phyloP scores from a whole-genome alignment of 495 filamentous ascomycete species.

The Geopyxis carbonaria region DNA sequence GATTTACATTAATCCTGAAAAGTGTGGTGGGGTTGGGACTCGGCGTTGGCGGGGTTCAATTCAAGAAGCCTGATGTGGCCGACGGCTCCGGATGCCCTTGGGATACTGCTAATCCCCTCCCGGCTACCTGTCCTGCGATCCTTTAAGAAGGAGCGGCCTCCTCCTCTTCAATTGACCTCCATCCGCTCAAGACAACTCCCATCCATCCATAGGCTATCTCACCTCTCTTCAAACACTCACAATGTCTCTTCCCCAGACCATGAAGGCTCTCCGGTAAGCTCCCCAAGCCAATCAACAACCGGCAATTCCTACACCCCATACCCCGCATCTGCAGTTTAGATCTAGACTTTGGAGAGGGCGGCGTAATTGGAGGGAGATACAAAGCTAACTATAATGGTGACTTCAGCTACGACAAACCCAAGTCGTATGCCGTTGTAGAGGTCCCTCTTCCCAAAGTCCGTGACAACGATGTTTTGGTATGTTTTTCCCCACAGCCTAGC shows the following conservation, averaged over 20 bases:
- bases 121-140: too few relatives aligned
- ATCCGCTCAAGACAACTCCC: too few relatives aligned
- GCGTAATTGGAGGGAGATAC: slow-evolving; percentile 10
- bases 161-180: too few relatives aligned
- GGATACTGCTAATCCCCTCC: too few relatives aligned
- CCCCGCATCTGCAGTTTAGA: not conserved
- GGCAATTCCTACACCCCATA: not conserved
- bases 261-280: slow-evolving; percentile 43
- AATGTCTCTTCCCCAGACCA: slow-evolving; percentile 33
- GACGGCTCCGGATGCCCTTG: too few relatives aligned
- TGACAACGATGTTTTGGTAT: slow-evolving; percentile 41
- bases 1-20: too few relatives aligned
- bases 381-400: too few relatives aligned
- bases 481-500: slow-evolving; percentile 4
- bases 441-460: slow-evolving; percentile 43
- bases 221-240: not conserved
- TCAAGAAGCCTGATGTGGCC: too few relatives aligned
- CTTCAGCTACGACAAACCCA: slow-evolving; percentile 49
- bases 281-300: not conserved
- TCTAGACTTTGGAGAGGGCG: not conserved
- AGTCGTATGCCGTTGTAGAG: slow-evolving; percentile 40
- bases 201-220: too few relatives aligned
- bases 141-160: too few relatives aligned
- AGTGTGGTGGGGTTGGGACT: too few relatives aligned
- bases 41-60: too few relatives aligned